phyloP scores from a whole-genome alignment of 1,139 yeast species.

The Entelexis sorbosivorans region DNA sequence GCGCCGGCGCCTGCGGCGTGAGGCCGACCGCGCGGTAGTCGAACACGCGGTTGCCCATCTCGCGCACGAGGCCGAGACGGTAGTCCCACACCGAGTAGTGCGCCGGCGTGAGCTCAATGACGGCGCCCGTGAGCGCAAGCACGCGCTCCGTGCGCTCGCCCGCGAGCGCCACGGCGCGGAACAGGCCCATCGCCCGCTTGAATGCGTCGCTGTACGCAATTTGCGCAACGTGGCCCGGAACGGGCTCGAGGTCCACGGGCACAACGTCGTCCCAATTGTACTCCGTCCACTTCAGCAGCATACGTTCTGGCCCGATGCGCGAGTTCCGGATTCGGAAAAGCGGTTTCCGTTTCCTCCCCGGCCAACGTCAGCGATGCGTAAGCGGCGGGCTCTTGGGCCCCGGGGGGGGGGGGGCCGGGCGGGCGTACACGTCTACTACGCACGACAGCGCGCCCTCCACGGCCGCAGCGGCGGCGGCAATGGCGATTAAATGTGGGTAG shows the following conservation, averaged over 20 bases:
- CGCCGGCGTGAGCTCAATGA: constrained; percentile 66
- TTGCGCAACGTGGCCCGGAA: constrained; percentile 45
- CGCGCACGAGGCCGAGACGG: constrained; percentile 46
- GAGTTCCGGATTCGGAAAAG: background rate
- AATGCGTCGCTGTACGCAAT: constrained; percentile 72
- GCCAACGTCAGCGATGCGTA: too few species aligned
- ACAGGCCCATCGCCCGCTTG: constrained; percentile 45
- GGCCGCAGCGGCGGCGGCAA: too few species aligned
- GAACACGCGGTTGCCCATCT: constrained; percentile 30
- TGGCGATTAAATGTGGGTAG: too few species aligned
- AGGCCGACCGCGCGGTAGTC: constrained; percentile 20
- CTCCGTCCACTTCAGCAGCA: constrained; percentile 19
- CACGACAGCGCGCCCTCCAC: too few species aligned
- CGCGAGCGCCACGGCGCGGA: constrained; percentile 49
- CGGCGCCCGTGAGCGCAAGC: constrained; percentile 48
- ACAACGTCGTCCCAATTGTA: constrained; percentile 31
- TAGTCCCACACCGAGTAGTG: constrained; percentile 88
- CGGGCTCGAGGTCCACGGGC: constrained; percentile 31
- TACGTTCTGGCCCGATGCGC: background rate
- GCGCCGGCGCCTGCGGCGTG: constrained; percentile 14
- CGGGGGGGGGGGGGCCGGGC: too few species aligned
- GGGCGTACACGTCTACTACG: too few species aligned
- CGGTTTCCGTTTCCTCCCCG: too few species aligned
- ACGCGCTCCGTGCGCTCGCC: constrained; percentile 66
- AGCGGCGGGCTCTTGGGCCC: too few species aligned